Percentiles rank a stretch among this genome's conserved stretches.
phyloP scores from a whole-genome alignment of 257 asterid species.

The Solanum infundibuliforme region DNA sequence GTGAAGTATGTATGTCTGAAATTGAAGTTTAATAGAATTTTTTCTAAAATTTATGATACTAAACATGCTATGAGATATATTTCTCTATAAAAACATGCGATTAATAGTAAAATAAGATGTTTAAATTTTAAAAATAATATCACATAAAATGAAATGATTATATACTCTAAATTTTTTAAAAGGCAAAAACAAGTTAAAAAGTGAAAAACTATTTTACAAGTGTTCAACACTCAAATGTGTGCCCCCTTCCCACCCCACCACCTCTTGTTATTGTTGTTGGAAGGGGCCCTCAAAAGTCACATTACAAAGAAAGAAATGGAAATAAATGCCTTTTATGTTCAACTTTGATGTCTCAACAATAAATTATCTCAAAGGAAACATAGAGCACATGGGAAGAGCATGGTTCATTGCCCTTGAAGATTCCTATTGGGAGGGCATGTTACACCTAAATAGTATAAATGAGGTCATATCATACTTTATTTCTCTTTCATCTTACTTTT shows the following conservation, averaged over 20 bases:
- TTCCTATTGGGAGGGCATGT: slow-evolving; percentile 10
- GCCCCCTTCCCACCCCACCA: slow-evolving; percentile 2
- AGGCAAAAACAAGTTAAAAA: neutral
- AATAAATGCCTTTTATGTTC: slow-evolving; percentile 9
- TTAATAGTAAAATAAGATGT: neutral
- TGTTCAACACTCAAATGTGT: slow-evolving; percentile 15
- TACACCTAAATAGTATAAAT: neutral
- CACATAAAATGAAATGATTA: neutral
- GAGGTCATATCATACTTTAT: neutral
- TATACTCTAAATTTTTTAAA: neutral
- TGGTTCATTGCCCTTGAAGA: slow-evolving; percentile 17
- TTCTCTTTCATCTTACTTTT: neutral
- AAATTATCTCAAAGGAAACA: slow-evolving; percentile 27
- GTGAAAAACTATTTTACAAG: neutral
- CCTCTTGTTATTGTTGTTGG: slow-evolving; percentile 13
- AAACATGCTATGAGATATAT: neutral
- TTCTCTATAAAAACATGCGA: neutral
- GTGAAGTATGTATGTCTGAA: neutral
- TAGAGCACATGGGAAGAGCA: slow-evolving; percentile 33
- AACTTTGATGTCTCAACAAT: slow-evolving; percentile 20
- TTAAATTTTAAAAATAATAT: neutral
- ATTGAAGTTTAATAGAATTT: neutral
- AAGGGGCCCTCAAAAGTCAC: slow-evolving; percentile 28
- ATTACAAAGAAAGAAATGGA: slow-evolving; percentile 17
- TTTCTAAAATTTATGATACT: accelerated